A percentile compares a stretch with the other conserved stretches of the same genome.
These are phyloP conservation scores for Xanthoconium purpureum DNA, from an alignment of 768 basidiomycete genomes.

Conservation along the genomic window DNA sequence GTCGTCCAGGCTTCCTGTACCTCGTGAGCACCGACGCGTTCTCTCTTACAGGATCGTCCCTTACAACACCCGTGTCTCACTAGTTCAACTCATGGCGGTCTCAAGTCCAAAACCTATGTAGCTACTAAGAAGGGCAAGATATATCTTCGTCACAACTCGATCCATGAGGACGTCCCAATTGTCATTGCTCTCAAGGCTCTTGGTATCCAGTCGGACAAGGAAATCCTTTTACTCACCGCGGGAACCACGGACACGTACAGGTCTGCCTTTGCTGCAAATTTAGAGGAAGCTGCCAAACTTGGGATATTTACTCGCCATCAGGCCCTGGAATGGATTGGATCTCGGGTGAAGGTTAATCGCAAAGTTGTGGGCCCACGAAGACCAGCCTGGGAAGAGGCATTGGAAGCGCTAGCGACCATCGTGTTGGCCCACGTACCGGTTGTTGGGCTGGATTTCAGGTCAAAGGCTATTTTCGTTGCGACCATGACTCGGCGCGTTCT, in stretches of 20 bases:
- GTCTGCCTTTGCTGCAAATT: constrained; percentile 79
- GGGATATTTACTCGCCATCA: constrained; percentile 90
- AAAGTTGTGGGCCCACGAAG: constrained; percentile 77
- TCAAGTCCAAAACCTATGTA: constrained; percentile 98
- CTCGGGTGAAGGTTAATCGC: constrained; percentile 85
- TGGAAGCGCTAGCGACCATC: constrained; percentile 96
- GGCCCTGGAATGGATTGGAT: constrained; percentile 92
- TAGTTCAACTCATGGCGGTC: constrained; percentile 76
- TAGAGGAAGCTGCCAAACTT: constrained; percentile 93
- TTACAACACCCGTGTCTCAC: constrained; percentile 8
- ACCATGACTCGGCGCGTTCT: constrained; percentile 96
- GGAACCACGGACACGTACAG: constrained; percentile 90
- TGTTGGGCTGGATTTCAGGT: constrained; percentile 78
- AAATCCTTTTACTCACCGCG: constrained; percentile 90
- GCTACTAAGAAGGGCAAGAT: constrained; percentile 92
- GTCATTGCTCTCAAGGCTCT: constrained; percentile 95
- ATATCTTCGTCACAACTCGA: constrained; percentile 95
- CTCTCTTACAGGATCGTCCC: background rate
- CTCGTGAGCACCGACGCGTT: constrained; percentile 56
- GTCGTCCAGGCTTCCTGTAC: constrained; percentile 94
- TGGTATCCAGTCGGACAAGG: constrained; percentile 95
- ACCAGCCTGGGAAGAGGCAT: constrained; percentile 90
- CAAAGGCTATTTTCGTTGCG: constrained; percentile 95
- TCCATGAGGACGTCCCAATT: constrained; percentile 95
- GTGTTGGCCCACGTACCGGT: constrained; percentile 96